Evolutionary conservation across 2,329 filamentous ascomycete genomes (phyloP).

Genomic region (Pyrenophora seminiperda): DNA sequence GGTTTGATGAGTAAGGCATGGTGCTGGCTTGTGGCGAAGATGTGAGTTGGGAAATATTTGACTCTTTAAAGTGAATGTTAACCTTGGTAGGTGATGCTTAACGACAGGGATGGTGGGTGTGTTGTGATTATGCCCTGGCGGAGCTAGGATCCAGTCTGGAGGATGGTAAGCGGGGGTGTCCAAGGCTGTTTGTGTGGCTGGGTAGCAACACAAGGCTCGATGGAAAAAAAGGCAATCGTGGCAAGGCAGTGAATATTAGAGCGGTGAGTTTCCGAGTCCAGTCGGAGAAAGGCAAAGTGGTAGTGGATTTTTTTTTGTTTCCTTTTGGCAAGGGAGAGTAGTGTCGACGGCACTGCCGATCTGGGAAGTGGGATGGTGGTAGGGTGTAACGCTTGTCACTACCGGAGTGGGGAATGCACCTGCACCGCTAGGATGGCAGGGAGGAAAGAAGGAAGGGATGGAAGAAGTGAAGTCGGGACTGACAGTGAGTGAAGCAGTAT

Average conservation of each 20-base stretch:
- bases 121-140: conserved; percentile 38
- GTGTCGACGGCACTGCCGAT: conserved; percentile 39
- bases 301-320: conserved; percentile 20
- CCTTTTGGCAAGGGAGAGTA: conserved; percentile 21
- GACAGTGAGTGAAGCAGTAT: conserved; percentile 31
- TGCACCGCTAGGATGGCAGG: conserved; percentile 40
- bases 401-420: conserved; percentile 32
- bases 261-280: conserved; percentile 32
- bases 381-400: conserved; percentile 31
- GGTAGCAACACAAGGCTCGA: conserved; percentile 28
- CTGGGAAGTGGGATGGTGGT: conserved; percentile 26
- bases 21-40: conserved; percentile 21
- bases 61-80: conserved; percentile 26
- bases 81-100: conserved; percentile 13
- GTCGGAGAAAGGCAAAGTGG: conserved; percentile 20
- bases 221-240: conserved; percentile 28
- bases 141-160: conserved; percentile 38
- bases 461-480: conserved; percentile 37
- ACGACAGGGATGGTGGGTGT: conserved; percentile 5
- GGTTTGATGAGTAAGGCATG: conserved; percentile 55
- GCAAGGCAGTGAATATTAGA: conserved; percentile 36
- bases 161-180: conserved; percentile 43
- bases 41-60: conserved; percentile 18
- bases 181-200: conserved; percentile 42
- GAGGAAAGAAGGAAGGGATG: conserved; percentile 29